A percentile compares a stretch with the other conserved stretches of the same genome.
phyloP scores from a whole-genome alignment of 768 basidiomycete species.

The Agaricus blazei region DNA sequence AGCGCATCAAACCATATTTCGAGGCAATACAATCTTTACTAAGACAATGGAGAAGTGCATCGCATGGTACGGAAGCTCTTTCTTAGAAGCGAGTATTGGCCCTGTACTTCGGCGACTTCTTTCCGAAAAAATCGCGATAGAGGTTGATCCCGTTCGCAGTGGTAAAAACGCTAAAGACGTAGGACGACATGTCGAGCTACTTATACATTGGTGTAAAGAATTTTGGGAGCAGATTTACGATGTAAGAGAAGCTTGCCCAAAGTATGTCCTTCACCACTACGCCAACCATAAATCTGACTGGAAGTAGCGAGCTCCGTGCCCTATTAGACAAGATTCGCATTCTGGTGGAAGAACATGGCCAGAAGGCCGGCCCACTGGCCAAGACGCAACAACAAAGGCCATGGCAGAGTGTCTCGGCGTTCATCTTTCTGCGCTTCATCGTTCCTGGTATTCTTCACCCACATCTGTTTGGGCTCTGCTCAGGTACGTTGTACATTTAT shows the following conservation, averaged over 20 bases:
- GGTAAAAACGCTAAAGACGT: conserved; percentile 56
- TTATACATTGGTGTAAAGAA: conserved; percentile 74
- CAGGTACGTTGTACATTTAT: conserved; percentile 44
- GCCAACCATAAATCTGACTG: conserved; percentile 7
- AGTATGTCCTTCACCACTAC: conserved; percentile 38
- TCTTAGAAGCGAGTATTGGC: conserved; percentile 79
- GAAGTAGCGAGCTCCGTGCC: conserved; percentile 60
- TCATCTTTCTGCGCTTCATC: conserved; percentile 86
- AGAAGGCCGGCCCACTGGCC: conserved; percentile 31
- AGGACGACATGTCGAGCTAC: conserved; percentile 60
- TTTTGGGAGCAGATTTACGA: conserved; percentile 82
- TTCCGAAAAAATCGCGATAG: conserved; percentile 70
- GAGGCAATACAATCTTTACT: conserved; percentile 61
- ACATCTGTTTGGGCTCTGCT: conserved; percentile 73
- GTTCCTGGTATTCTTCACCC: conserved; percentile 89
- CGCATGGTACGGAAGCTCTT: conserved; percentile 74
- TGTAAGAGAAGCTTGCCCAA: conserved; percentile 66
- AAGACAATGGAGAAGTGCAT: conserved; percentile 79
- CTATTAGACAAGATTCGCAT: conserved; percentile 67
- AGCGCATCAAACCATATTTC: conserved; percentile 78
- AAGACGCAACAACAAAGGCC: conserved; percentile 52
- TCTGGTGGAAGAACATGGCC: conserved; percentile 66
- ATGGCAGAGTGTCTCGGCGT: conserved; percentile 83
- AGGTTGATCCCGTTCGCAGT: conserved; percentile 73
- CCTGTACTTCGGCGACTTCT: conserved; percentile 63